Evolutionary conservation across 2,329 filamentous ascomycete genomes (phyloP), one percentile per base, ranked within the genome.

Genomic region (Talaromyces sp.): DNA sequence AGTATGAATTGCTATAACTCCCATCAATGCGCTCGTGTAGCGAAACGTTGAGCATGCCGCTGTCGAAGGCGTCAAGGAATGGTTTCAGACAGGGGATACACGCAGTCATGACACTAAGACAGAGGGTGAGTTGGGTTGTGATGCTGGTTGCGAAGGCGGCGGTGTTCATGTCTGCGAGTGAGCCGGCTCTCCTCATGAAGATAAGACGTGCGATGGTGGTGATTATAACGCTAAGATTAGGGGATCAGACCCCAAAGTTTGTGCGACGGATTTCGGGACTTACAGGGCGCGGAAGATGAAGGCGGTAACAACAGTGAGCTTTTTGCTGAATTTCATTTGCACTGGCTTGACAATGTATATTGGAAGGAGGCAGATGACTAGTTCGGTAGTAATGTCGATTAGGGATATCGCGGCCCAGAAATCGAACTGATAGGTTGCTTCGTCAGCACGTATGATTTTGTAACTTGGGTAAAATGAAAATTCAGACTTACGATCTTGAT

Each of bases 321-420:
- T 58, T 27, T 58, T 58, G 54, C 19, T 19, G 22, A 58, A 43
- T 24, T n/a, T 24, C 19, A 58, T 58, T 58, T 41, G 54, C n/a
- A 58, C 37, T 39, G 19, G 54, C 19, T 58, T 58, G 13, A 58
- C 54, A 8, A 58, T 41, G 35, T 58, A 24, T 58, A 58, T 43
- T 27, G 54, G 54, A 58, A 58, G 54, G 19, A 58, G n/a, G 54
- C 54, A 58, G 54, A 58, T 41, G 54, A 41, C 54, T 27, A 58
- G 54, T 22, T 58, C 54, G 7, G 54, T 58, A 19, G 19, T 35
- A 11, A 58, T 58, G 37, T 58, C 54, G n/a, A 58, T 43, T 58
- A 35, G 54, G 54, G 54, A 58, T 24, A 58, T 58, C 7, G 35
- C 54, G 54, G 37, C 54, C 54, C 35, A 58, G 54, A 58, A 58